Evolutionary conservation across 129 eudicot species (phyloP).

Genomic region (Solidago caesia): DNA sequence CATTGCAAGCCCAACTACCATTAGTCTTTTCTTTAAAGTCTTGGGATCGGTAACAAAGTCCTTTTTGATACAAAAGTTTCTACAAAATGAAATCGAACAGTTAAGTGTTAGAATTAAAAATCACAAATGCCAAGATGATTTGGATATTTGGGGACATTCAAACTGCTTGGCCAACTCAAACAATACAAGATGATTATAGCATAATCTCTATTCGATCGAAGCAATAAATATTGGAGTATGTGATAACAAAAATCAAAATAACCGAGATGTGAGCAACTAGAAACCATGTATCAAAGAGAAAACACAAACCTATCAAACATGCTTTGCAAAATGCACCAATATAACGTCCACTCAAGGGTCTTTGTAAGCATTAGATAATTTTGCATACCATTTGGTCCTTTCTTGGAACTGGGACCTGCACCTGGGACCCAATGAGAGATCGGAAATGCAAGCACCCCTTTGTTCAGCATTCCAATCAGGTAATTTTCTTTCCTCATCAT

Average conservation of each 20-base stretch:
- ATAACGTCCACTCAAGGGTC: slow-evolving; percentile 91
- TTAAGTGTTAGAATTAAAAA: not conserved
- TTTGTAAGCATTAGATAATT: slow-evolving; percentile 64
- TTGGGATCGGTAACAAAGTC: slow-evolving; percentile 65
- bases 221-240: not conserved
- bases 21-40: slow-evolving; percentile 70
- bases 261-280: not conserved
- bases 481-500: slow-evolving; percentile 90
- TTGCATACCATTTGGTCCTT: slow-evolving; percentile 45
- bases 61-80: slow-evolving; percentile 60
- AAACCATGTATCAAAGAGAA: not conserved
- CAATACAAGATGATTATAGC: not conserved
- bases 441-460: slow-evolving; percentile 85
- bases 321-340: slow-evolving; percentile 88
- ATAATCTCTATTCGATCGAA: not conserved
- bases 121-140: not conserved
- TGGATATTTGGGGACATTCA: not conserved
- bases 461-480: slow-evolving; percentile 88
- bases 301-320: slow-evolving; percentile 73
- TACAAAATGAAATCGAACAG: slow-evolving; percentile 22
- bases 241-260: not conserved
- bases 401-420: slow-evolving; percentile 58
- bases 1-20: slow-evolving; percentile 70
- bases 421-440: slow-evolving; percentile 80
- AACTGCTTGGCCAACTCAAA: not conserved